These are phyloP conservation scores for Amauroascus verrucosus DNA, from an alignment of 2,329 filamentous ascomycete genomes.

Conservation along the genomic window DNA sequence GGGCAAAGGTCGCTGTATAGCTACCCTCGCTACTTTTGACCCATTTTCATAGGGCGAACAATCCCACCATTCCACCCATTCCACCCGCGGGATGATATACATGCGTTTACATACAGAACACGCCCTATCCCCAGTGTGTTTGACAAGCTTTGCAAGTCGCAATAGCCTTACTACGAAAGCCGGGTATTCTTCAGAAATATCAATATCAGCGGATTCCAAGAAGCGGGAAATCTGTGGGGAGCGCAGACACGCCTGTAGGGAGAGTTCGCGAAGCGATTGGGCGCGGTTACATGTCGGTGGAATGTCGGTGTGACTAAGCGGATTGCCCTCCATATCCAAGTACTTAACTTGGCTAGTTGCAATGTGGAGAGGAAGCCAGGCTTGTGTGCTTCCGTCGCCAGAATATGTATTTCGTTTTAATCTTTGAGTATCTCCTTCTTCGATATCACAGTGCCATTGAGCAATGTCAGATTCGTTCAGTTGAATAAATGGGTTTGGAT, in stretches of 20 bases:
- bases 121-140: conserved; percentile 28
- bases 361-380: conserved; percentile 30
- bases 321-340: conserved; percentile 29
- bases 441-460: conserved; percentile 24
- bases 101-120: conserved; percentile 34
- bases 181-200: conserved; percentile 23
- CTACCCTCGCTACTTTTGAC: conserved; percentile 25
- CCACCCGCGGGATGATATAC: conserved; percentile 34
- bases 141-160: conserved; percentile 26
- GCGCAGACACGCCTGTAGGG: conserved; percentile 31
- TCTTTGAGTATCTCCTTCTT: conserved; percentile 9
- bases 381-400: conserved; percentile 22
- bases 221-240: conserved; percentile 30
- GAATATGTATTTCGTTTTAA: neutral
- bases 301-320: neutral
- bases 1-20: conserved; percentile 31
- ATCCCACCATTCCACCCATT: conserved; percentile 40
- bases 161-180: conserved; percentile 29
- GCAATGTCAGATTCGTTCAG: conserved; percentile 20
- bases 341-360: conserved; percentile 27
- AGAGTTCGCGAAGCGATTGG: conserved; percentile 36
- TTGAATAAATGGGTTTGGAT: conserved; percentile 32
- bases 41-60: conserved; percentile 32
- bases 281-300: conserved; percentile 15
- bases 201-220: too few species aligned